Conservation (phyloP, 805 yeast genomes). For the Spathaspora boniae region DNA sequence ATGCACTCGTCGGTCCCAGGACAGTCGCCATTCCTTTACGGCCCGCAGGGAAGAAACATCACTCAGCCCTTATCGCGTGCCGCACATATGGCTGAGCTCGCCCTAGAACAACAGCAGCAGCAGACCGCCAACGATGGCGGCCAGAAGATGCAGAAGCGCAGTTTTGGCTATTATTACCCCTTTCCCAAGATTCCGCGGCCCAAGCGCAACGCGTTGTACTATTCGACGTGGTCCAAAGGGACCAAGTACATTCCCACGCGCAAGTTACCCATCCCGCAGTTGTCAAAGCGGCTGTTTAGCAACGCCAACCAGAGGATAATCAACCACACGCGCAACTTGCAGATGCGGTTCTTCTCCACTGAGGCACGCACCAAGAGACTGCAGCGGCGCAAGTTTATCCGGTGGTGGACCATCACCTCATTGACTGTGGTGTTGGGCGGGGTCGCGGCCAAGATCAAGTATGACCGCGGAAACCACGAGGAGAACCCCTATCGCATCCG, state of each 20-base stretch:
- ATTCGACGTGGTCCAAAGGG: conserved; percentile 41
- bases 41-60: conserved; percentile 38
- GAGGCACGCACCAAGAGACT: conserved; percentile 40
- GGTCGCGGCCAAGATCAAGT: conserved; percentile 45
- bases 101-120: conserved; percentile 15
- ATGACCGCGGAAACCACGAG: conserved; percentile 32
- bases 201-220: conserved; percentile 50
- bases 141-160: conserved; percentile 15
- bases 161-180: conserved; percentile 29
- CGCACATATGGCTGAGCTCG: conserved; percentile 29
- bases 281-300: conserved; percentile 31
- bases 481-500: conserved; percentile 43
- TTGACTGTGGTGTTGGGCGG: conserved; percentile 52
- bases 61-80: conserved; percentile 43
- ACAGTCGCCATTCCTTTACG: conserved; percentile 21
- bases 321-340: conserved; percentile 33
- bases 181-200: conserved; percentile 59
- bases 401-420: conserved; percentile 56
- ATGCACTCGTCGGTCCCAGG: conserved; percentile 16
- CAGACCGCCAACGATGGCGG: conserved; percentile 8
- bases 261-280: conserved; percentile 16
- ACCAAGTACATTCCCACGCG: conserved; percentile 16
- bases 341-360: conserved; percentile 38
- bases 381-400: conserved; percentile 38
- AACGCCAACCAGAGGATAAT: conserved; percentile 35